These are phyloP conservation scores for Triticum urartu DNA, from an alignment of 176 grass and related monocot genomes.

Conservation along the genomic window DNA sequence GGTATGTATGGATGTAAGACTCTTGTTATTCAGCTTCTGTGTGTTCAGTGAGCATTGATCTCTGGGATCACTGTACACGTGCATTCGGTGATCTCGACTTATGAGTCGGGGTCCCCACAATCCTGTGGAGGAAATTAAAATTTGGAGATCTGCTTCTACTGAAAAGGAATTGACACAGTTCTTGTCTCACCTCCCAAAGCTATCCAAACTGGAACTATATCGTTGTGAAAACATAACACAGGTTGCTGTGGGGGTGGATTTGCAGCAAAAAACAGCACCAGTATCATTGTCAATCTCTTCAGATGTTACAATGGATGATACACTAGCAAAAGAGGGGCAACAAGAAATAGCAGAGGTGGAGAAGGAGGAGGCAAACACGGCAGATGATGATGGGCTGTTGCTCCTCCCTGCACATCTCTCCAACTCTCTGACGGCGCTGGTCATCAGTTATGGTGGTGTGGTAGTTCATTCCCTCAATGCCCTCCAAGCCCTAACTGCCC, in stretches of 20 bases:
- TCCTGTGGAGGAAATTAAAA: background rate
- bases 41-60: too few species aligned
- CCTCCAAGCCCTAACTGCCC: too few species aligned
- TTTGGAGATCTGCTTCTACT: background rate
- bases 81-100: too few species aligned
- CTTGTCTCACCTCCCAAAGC: background rate
- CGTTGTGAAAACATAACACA: background rate
- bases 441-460: fast-evolving
- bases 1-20: too few species aligned
- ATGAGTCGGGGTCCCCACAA: too few species aligned
- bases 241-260: background rate
- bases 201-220: background rate
- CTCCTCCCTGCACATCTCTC: background rate
- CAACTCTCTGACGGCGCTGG: background rate
- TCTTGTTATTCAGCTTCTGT: too few species aligned
- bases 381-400: background rate
- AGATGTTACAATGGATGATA: background rate
- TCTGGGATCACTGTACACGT: too few species aligned
- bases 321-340: background rate
- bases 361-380: background rate
- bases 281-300: background rate
- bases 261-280: background rate
- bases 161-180: background rate
- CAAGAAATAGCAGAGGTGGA: background rate
- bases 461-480: too few species aligned